Evolutionary conservation across 352 stramenopile species (phyloP).

Genomic region (Heterotrichella gracilis): DNA sequence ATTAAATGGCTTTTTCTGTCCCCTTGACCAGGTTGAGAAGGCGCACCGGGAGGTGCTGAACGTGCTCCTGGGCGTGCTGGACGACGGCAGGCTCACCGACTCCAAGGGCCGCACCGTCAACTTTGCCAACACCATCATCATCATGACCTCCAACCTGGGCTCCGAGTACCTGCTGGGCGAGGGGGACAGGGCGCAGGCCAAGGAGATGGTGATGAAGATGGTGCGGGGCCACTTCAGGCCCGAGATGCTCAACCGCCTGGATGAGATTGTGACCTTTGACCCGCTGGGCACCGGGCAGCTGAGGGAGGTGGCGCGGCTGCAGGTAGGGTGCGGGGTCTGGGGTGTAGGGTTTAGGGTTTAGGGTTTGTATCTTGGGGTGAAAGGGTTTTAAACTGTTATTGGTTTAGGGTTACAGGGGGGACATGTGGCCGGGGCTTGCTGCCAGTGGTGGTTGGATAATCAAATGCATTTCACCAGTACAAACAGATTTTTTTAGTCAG

Average conservation of each 20-base stretch:
- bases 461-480: too few relatives aligned
- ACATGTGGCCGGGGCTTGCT: too few relatives aligned
- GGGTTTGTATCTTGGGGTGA: too few relatives aligned
- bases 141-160: conserved; percentile 47
- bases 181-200: not conserved
- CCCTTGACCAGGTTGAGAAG: conserved; percentile 23
- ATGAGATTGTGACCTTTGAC: conserved; percentile 77
- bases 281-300: conserved; percentile 47
- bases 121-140: conserved; percentile 78
- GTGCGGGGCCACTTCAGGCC: conserved; percentile 49
- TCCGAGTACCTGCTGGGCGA: conserved; percentile 11
- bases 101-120: conserved; percentile 65
- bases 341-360: too few relatives aligned
- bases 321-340: too few relatives aligned
- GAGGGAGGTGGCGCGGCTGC: too few relatives aligned
- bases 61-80: conserved; percentile 60
- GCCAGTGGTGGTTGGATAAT: too few relatives aligned
- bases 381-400: too few relatives aligned
- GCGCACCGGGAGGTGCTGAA: conserved; percentile 50
- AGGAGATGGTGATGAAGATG: conserved; percentile 40
- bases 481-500: too few relatives aligned
- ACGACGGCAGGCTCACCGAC: conserved; percentile 85
- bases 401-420: too few relatives aligned
- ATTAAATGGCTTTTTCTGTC: too few relatives aligned
- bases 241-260: conserved; percentile 75